phyloP scores from a whole-genome alignment of 202 grass and related monocot genomes.

The Zizania palustris region DNA sequence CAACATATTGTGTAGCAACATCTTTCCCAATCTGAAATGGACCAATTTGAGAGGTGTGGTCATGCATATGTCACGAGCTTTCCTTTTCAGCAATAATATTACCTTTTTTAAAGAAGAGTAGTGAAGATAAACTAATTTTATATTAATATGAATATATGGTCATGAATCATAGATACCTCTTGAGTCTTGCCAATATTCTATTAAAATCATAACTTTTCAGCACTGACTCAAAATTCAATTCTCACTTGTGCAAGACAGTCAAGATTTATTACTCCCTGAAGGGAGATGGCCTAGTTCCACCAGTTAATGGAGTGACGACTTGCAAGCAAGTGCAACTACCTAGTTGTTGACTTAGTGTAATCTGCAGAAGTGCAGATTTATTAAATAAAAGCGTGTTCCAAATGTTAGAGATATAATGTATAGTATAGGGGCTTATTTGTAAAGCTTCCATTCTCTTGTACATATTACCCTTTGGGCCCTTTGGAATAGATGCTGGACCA shows the following conservation, averaged over 20 bases:
- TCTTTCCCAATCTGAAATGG: constrained; percentile 87
- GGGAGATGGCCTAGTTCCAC: neutral
- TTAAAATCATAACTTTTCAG: neutral
- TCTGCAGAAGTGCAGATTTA: neutral
- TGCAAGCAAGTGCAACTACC: neutral
- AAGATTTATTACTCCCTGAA: neutral
- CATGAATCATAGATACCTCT: neutral
- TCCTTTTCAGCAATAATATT: constrained; percentile 24
- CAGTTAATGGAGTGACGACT: neutral
- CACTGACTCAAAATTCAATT: neutral
- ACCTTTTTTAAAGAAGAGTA: constrained; percentile 12
- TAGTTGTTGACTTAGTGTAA: neutral
- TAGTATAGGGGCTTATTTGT: no score
- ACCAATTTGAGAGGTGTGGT: constrained; percentile 20
- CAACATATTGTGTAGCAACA: constrained; percentile 91
- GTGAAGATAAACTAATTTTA: neutral
- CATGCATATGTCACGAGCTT: constrained; percentile 2
- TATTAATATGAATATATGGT: neutral
- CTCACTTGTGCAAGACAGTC: neutral
- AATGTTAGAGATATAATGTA: no score
- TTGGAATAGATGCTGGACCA: no score
- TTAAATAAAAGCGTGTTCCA: neutral
- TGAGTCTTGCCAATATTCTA: neutral
- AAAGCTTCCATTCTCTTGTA: no score
- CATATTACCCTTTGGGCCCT: no score